Conservation (phyloP, 1,139 yeast species). For the Taiozyma sp. region DNA sequence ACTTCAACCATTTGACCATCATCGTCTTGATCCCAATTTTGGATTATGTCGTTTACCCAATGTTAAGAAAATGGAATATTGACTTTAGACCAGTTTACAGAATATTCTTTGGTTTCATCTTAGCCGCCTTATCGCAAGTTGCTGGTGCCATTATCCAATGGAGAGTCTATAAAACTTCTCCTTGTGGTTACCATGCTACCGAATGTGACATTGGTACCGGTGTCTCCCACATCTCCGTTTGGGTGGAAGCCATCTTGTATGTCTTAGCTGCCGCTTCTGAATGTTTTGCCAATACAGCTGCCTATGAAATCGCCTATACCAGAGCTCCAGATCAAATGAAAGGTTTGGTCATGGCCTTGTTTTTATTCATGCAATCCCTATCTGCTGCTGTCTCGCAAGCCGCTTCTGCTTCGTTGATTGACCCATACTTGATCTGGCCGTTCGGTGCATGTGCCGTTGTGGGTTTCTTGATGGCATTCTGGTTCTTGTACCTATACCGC, state of each 20-base stretch:
- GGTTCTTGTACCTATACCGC: constrained; percentile 45
- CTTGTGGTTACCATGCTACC: constrained; percentile 54
- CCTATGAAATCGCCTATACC: constrained; percentile 67
- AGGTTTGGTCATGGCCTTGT: constrained; percentile 63
- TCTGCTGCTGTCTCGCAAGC: constrained; percentile 58
- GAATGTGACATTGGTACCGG: constrained; percentile 40
- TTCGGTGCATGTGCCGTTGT: constrained; percentile 47
- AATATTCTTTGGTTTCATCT: constrained; percentile 70
- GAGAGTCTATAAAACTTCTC: constrained; percentile 66
- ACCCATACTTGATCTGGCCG: constrained; percentile 53
- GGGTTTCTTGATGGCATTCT: constrained; percentile 38
- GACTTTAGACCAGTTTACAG: constrained; percentile 68
- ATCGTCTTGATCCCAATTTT: constrained; percentile 61
- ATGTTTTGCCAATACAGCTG: constrained; percentile 65
- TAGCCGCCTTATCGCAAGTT: constrained; percentile 66
- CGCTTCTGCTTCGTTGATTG: constrained; percentile 46
- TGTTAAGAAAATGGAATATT: constrained; percentile 48
- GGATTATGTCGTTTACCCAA: constrained; percentile 54
- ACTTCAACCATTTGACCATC: constrained; percentile 65
- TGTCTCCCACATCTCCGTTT: constrained; percentile 50
- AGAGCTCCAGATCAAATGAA: constrained; percentile 66
- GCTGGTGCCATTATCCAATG: constrained; percentile 82
- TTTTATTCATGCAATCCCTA: constrained; percentile 55
- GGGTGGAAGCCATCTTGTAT: constrained; percentile 49
- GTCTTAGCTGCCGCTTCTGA: constrained; percentile 60